A percentile compares a stretch with the other conserved stretches of the same genome.
Evolutionary conservation across 2,329 filamentous ascomycete genomes (phyloP).

Genomic region (Alternaria conjuncta): DNA sequence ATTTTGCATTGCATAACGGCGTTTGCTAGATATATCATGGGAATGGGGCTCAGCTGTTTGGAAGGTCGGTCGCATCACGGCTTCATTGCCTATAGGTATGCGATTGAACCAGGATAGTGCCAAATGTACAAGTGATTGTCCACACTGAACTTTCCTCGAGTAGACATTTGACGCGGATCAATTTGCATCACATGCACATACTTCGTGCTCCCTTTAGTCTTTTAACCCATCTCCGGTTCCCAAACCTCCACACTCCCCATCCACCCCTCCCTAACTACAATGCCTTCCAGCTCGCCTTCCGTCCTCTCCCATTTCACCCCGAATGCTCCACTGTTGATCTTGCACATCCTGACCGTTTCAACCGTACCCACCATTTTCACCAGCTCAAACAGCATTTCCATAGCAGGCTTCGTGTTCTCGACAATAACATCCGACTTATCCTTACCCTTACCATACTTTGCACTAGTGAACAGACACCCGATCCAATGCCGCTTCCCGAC

Average conservation of each 20-base stretch:
- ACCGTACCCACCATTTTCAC: slow-evolving; percentile 34
- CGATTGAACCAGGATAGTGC: not conserved
- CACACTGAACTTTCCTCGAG: not conserved
- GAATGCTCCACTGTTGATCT: slow-evolving; percentile 66
- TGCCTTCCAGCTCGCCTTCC: slow-evolving; percentile 47
- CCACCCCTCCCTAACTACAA: slow-evolving; percentile 33
- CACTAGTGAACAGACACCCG: slow-evolving; percentile 65
- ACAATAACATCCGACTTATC: slow-evolving; percentile 56
- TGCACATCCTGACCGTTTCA: slow-evolving; percentile 55
- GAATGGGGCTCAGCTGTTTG: not conserved
- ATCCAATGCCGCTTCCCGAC: slow-evolving; percentile 58
- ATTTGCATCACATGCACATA: not conserved
- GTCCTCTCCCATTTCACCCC: slow-evolving; percentile 62
- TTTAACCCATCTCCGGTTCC: slow-evolving; percentile 13
- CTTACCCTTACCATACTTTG: slow-evolving; percentile 54
- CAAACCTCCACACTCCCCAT: slow-evolving; percentile 34
- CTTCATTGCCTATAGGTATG: not conserved
- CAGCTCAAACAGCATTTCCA: slow-evolving; percentile 57
- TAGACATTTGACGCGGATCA: not conserved
- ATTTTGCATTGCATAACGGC: slow-evolving; percentile 15
- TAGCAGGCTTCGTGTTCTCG: slow-evolving; percentile 55
- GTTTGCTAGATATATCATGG: slow-evolving; percentile 6
- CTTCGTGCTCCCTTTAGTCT: not conserved
- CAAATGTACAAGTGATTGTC: not conserved
- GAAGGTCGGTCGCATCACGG: not conserved